These are phyloP conservation scores for Magnaporthiopsis rhizophila DNA, from an alignment of 2,329 filamentous ascomycete genomes.

Conservation along the genomic window DNA sequence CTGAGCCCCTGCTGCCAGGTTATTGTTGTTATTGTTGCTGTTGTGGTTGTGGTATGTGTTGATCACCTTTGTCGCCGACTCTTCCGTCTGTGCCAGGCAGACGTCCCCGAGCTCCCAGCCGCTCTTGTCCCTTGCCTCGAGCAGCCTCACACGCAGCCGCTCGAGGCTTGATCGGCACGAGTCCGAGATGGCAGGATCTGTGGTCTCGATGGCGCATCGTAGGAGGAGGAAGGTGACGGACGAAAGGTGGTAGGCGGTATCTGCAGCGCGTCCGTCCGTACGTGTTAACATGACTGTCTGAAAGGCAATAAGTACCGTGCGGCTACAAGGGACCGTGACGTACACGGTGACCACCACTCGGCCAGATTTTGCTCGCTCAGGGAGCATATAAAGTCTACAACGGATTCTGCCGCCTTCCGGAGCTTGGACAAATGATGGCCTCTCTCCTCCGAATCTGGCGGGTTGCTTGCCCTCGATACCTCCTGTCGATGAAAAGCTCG, in stretches of 20 bases:
- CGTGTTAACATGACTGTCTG: background rate
- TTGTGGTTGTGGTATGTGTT: constrained; percentile 3
- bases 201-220: constrained; percentile 34
- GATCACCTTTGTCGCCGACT: constrained; percentile 35
- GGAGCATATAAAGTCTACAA: constrained; percentile 7
- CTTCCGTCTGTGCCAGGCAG: constrained; percentile 38
- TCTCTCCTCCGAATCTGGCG: constrained; percentile 5
- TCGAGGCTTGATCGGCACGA: constrained; percentile 17
- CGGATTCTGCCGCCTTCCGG: constrained; percentile 3
- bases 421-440: constrained; percentile 3
- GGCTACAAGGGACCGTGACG: background rate
- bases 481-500: constrained; percentile 14
- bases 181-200: constrained; percentile 32
- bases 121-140: constrained; percentile 30
- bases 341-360: constrained; percentile 8
- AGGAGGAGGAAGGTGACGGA: constrained; percentile 7
- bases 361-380: background rate
- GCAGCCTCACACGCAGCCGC: constrained; percentile 29
- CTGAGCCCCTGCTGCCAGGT: background rate
- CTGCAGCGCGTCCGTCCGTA: background rate
- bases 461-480: background rate
- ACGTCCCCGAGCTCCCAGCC: constrained; percentile 44
- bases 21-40: background rate
- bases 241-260: constrained; percentile 8
- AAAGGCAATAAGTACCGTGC: too few relatives aligned